Base-by-base conservation (phyloP, 306 rosid genomes). In the Crotalaria pallida region DNA sequence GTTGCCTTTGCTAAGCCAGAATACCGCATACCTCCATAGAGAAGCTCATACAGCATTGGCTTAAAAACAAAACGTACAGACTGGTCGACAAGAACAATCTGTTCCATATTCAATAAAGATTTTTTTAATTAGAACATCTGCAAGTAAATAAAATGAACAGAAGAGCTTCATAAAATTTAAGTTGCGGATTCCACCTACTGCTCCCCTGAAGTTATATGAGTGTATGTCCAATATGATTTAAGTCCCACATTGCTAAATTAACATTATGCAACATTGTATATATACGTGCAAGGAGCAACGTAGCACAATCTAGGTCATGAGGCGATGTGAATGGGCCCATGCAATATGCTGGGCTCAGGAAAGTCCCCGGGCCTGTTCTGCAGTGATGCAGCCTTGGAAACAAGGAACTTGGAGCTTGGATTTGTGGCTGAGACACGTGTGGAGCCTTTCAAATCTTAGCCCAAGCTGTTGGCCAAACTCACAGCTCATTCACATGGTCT, bases 1-100 rank as follows among this genome's bases (percentile, higher is more conserved):
- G 51, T 22, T 60, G 33, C 7, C 73, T 56, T 22, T 60, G 33
- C 7, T 76, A 50, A 77, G 58, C 29, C 65, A 72, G 59, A 64
- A 44, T 58, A 70, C 24, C 17, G 61, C 81, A 58, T 75, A 91
- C 97, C 97, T 76, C 97, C 97, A 51, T 97, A 84, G 7, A 93
- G 89, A 85, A 93, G 96, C 96, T 93, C 97, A 74, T 93, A 93
- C 83, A 93, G 63, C 98, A 93, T 52, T 43, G 98, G 98, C 82
- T 93, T 93, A 73, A 82, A 82, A 82, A 82, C 85, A 78, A 82
- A 82, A 57, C 85, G 83, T 23, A 77, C 85, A 48, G 80, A 82
- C 63, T 82, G 85, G 69, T 82, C 85, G 0, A 82, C 83, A 17
- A 82, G 85, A 73, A 67, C 63, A 49, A 82, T 67, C 85, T 82